phyloP scores from a whole-genome alignment of 1,284 basidiomycete species.

The Wallemia hederae region DNA sequence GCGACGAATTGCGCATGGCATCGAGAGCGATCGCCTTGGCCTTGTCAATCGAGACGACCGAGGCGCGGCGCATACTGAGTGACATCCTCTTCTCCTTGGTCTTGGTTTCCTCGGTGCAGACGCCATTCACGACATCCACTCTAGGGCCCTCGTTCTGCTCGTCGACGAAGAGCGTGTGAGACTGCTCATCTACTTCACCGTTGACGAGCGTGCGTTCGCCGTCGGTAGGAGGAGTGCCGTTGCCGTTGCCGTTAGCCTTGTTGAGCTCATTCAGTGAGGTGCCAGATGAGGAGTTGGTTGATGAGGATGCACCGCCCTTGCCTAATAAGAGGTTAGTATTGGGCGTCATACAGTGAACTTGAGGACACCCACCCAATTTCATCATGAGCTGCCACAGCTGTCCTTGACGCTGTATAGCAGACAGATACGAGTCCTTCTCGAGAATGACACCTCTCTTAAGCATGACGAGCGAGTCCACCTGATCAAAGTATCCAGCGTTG shows the following conservation, averaged over 20 bases:
- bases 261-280: conserved; percentile 3
- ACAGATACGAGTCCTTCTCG: conserved; percentile 37
- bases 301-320: conserved; percentile 16
- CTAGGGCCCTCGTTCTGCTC: conserved; percentile 9
- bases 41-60: conserved; percentile 13
- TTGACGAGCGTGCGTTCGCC: conserved; percentile 1
- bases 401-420: conserved; percentile 31
- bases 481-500: conserved; percentile 49
- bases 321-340: not conserved
- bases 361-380: conserved; percentile 16
- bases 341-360: no score
- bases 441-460: conserved; percentile 57
- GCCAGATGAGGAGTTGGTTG: conserved; percentile 3
- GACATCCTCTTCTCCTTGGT: conserved; percentile 8
- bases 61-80: conserved; percentile 15
- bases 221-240: not conserved
- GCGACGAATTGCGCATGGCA: conserved; percentile 17
- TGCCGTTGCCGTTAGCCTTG: conserved; percentile 3
- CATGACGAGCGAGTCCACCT: conserved; percentile 52
- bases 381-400: conserved; percentile 51
- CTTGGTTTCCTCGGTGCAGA: conserved; percentile 8
- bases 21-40: conserved; percentile 16
- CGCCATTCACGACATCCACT: conserved; percentile 11
- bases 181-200: conserved; percentile 4
- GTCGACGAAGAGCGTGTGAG: conserved; percentile 12